Evolutionary conservation across 345 rosid genomes (phyloP), one percentile per base, ranked within the genome.

Genomic region (Reutealis trisperma): DNA sequence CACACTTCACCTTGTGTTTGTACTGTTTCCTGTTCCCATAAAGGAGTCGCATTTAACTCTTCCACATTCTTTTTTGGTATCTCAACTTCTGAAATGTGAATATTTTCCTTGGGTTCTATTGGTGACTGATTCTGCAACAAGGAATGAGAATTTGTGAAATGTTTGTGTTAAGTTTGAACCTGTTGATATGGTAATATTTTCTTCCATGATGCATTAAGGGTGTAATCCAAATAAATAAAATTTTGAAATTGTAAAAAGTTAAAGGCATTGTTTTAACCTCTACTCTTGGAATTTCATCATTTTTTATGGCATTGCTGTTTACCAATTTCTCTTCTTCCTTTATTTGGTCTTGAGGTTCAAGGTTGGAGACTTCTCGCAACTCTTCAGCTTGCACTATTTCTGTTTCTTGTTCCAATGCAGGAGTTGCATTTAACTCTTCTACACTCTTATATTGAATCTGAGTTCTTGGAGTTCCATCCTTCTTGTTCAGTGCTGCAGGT

Each of bases 321-420:
- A 25, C 22, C 22, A 65, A 42, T 68, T 57, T 16, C 72, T 81
- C 85, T 77, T 70, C 76, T 70, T 77, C 72, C 49, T 58, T 52
- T 60, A 18, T 25, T 55, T 52, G 73, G 45, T 66, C 82, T 65
- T 74, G 62, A 41, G 80, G 70, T 70, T 79, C 79, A 37, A 60
- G 10, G 6, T 74, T 61, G 37, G 75, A 70, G 67, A 64, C 19
- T 49, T 72, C 11, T 16, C 61, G 65, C 49, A 32, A 27, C 42
- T 79, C 61, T 70, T 68, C 63, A 41, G 37, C 22, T 79, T 78
- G 55, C 34, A 51, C 54, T 64, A 74, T 21, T 15, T 14, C 54
- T 47, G 79, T 77, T 73, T 63, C 87, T 63, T 78, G 59, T 32
- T 52, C n/a, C n/a, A n/a, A n/a, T n/a, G n/a, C n/a, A n/a, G n/a